Evolutionary conservation across 108 stramenopile genomes (phyloP), one percentile per base, ranked within the genome.

Genomic region (Schizochytrium sp.): DNA sequence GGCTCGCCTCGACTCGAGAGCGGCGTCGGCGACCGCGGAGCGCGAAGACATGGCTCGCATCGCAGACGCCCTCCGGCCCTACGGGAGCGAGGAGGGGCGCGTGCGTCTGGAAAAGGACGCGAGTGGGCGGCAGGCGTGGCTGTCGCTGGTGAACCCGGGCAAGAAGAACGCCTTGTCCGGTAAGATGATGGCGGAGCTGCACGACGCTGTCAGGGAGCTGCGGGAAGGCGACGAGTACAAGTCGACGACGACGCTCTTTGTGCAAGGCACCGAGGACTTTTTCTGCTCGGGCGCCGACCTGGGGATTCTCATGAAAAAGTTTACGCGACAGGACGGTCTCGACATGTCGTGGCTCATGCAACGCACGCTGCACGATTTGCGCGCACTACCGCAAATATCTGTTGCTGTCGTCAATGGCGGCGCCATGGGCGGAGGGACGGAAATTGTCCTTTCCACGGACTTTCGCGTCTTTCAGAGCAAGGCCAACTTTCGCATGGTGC

Each of bases 101-200:
- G 63, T 69, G 41, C 34, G 41, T 12, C 63, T 69, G 21, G 34
- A 69, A 12, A 69, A 18, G 41, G 63, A 69, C 63, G 41, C 25
- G 63, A 34, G 76, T 2, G 48, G 48, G 51, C 76, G 76, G 10
- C 48, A 83, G 28, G 76, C 76, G 51, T 47, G 51, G 76, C 76
- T 83, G 6, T 25, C 48, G n/a, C 51, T 83, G 76, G 18, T 21
- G 76, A 83, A 83, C 23, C 45, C 48, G 14, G 51, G 76, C 48
- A 47, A 53, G 45, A 83, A 83, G 51, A 83, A 83, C 51, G 76
- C 76, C 19, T 45, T 83, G 19, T 83, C 76, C n/a, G 76, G 76
- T 43, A 83, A 83, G 51, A 83, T 83, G 76, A 83, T 83, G 76
- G 76, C 76, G n/a, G 76, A 83, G 76, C 76, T 83, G 45, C 51